These are phyloP conservation scores for Globisporangium nunn DNA, from an alignment of 352 stramenopile species.

Conservation along the genomic window DNA sequence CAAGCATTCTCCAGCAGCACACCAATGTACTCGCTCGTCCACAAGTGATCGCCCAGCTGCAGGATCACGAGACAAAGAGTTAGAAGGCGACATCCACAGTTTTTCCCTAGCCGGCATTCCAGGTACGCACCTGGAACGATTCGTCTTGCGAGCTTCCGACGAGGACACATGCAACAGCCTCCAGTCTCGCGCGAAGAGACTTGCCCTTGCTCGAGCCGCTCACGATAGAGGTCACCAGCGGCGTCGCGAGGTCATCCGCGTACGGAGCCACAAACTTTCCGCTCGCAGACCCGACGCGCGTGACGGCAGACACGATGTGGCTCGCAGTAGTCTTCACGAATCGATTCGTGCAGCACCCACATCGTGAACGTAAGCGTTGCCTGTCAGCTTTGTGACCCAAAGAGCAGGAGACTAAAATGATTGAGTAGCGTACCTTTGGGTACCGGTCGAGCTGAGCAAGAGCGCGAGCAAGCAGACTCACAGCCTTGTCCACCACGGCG, in stretches of 20 bases:
- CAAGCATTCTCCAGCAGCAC: conserved; percentile 39
- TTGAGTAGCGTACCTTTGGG: conserved; percentile 39
- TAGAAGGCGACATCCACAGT: not conserved
- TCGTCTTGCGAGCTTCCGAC: conserved; percentile 29
- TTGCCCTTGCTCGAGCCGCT: conserved; percentile 46
- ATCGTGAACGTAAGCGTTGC: too few relatives aligned
- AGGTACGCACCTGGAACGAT: conserved; percentile 28
- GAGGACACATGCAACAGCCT: conserved; percentile 41
- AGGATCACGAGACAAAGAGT: not conserved
- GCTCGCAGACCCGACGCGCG: conserved; percentile 36
- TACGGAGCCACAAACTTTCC: conserved; percentile 25
- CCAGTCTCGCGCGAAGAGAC: conserved; percentile 33
- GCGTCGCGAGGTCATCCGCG: conserved; percentile 38
- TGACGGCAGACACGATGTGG: conserved; percentile 48
- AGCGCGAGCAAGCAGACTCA: conserved; percentile 33
- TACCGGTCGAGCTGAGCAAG: conserved; percentile 62
- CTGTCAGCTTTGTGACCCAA: too few relatives aligned
- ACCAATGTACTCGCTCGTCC: conserved; percentile 35
- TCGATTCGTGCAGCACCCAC: not conserved
- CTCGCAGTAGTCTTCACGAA: conserved; percentile 23
- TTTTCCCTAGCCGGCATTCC: not conserved
- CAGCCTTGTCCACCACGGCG: conserved; percentile 16
- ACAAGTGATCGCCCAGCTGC: conserved; percentile 31
- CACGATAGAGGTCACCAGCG: conserved; percentile 35
- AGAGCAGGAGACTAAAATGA: not conserved